Conservation (phyloP, 2,329 filamentous ascomycete genomes). For the Aureobasidium sp. region DNA sequence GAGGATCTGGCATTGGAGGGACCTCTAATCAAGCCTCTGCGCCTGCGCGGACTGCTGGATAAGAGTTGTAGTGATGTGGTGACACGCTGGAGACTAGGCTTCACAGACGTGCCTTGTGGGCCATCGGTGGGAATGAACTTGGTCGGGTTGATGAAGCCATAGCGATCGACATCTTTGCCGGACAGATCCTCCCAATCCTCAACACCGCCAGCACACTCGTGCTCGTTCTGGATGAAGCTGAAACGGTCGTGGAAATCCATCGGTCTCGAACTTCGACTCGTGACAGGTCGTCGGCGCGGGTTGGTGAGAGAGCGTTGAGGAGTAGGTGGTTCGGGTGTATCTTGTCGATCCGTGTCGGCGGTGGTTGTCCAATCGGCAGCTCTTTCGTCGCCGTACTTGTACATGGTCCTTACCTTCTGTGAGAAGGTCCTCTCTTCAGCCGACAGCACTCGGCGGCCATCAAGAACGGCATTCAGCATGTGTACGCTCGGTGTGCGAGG, state of each 20-base stretch:
- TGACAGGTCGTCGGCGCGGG: conserved; percentile 5
- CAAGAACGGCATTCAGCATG: conserved; percentile 28
- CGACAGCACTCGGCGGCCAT: conserved; percentile 45
- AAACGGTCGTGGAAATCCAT: conserved; percentile 15
- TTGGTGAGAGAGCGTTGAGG: conserved; percentile 6
- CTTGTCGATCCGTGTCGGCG: neutral
- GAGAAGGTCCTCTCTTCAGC: conserved; percentile 56
- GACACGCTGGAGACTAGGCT: conserved; percentile 46
- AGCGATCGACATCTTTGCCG: conserved; percentile 54
- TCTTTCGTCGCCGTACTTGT: conserved; percentile 51
- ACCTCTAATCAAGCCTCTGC: conserved; percentile 39
- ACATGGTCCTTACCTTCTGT: conserved; percentile 55
- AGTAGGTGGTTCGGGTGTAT: conserved; percentile 12
- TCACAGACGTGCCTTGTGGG: conserved; percentile 23
- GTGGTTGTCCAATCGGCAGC: conserved; percentile 34
- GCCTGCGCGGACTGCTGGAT: conserved; percentile 46
- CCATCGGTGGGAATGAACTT: conserved; percentile 26
- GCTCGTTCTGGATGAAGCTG: conserved; percentile 39
- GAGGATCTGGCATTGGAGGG: conserved; percentile 39
- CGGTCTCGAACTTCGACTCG: neutral
- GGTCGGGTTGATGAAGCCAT: conserved; percentile 52
- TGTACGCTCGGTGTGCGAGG: conserved; percentile 27
- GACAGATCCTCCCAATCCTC: conserved; percentile 57
- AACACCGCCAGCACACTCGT: conserved; percentile 53
- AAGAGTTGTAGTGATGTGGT: conserved; percentile 51